Conservation (phyloP, 345 rosid genomes). For the Litchi chinensis region DNA sequence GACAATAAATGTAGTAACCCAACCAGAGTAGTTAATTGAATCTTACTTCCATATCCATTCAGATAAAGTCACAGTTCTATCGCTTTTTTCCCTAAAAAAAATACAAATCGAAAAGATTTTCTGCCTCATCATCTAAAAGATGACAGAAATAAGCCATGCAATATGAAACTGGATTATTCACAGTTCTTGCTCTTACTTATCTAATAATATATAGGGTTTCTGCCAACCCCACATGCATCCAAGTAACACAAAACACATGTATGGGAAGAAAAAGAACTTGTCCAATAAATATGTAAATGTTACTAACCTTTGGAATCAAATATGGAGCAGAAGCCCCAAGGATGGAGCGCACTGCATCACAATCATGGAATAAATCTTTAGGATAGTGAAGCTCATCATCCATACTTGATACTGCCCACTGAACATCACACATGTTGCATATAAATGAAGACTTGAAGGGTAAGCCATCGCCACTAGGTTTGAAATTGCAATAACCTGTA, state of each 20-base stretch:
- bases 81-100: neutral
- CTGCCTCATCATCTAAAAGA: neutral
- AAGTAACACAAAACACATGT: neutral
- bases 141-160: neutral
- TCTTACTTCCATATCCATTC: neutral
- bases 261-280: neutral
- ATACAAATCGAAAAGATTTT: too few species aligned
- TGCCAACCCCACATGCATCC: neutral
- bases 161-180: neutral
- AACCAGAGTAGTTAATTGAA: neutral
- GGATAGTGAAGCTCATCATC: constrained; percentile 74
- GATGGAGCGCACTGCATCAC: constrained; percentile 72
- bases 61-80: neutral
- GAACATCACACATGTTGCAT: constrained; percentile 53
- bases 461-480: constrained; percentile 34
- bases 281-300: neutral
- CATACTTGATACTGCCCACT: constrained; percentile 77
- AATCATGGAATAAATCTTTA: constrained; percentile 69
- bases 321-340: constrained; percentile 83
- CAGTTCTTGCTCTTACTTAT: neutral
- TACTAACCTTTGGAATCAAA: constrained; percentile 87
- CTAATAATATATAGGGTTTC: neutral
- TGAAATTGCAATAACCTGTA: constrained; percentile 38
- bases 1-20: neutral
- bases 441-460: constrained; percentile 71